Base-by-base conservation (phyloP, 306 rosid species). In the Rosa rugosa region DNA sequence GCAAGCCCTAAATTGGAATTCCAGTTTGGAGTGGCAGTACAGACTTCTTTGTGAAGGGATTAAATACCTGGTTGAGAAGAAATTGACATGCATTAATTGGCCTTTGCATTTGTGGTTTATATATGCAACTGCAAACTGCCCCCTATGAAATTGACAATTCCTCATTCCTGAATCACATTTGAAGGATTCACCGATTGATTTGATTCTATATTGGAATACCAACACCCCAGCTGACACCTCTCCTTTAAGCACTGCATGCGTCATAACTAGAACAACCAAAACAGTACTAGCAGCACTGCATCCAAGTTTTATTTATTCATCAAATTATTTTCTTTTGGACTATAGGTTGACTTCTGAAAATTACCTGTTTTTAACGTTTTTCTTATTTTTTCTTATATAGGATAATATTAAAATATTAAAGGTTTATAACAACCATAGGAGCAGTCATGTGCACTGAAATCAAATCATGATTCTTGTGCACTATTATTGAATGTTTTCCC, bases 391-490 rank as follows among this genome's bases (percentile, higher is more conserved):
- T 9, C 8, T 8, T 2, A 2, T 22, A 9, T 10, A 4, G 10
- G 8, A 6, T 53, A 5, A 5, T 16, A 20, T 54, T 11, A 25
- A 4, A 27, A 8, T 25, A 18, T 23, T 44, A 31, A 63, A 63
- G 11, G 42, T 63, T 23, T 59, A 11, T 6, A 9, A 8, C 34
- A n/a, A 57, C 64, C 5, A 70, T 2, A 46, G 59, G 56, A 83
- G 76, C 83, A 81, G 82, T 79, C 56, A 16, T 75, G 83, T 63
- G 86, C 92, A 81, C 87, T 81, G 69, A 47, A 18, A 77, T 78
- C 87, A 78, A 75, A 75, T 81, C 87, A 79, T 47, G 68, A 72
- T 13, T 60, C 31, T 77, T 50, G 75, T 73, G 75, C 14, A 8
- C 59, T 50, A 23, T 86, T 64, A 79, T 73, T 76, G 75, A 83